Conservation (phyloP, 1,284 basidiomycete genomes). For the Tilletiaria anomala region DNA sequence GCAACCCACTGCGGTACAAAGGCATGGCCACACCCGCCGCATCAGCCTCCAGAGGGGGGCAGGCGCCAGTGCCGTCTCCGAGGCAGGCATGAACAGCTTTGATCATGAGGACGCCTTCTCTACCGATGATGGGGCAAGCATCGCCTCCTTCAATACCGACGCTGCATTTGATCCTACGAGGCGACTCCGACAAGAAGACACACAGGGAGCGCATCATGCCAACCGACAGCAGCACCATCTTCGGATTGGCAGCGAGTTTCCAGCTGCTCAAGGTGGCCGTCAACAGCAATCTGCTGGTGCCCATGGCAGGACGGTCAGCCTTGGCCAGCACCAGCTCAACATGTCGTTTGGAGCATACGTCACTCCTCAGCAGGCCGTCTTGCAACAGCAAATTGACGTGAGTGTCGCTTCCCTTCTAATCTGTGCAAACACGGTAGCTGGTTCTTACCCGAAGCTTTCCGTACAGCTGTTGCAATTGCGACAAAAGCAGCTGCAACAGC, state of each 20-base stretch:
- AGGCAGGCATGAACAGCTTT: conserved; percentile 10
- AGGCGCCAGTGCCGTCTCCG: conserved; percentile 25
- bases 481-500: not conserved
- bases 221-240: conserved; percentile 11
- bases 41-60: conserved; percentile 9
- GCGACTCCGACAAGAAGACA: not conserved
- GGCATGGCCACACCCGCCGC: conserved; percentile 7
- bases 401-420: not conserved
- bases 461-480: not conserved
- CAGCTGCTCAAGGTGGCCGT: conserved; percentile 43
- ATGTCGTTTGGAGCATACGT: not conserved
- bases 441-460: not conserved
- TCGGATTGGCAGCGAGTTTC: conserved; percentile 22
- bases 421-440: not conserved
- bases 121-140: conserved; percentile 21
- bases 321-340: conserved; percentile 2
- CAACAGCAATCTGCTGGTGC: conserved; percentile 3
- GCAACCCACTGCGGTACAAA: not conserved
- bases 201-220: not conserved
- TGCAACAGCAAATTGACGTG: conserved; percentile 43
- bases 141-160: conserved; percentile 16
- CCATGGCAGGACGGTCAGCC: too few species aligned
- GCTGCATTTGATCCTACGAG: conserved; percentile 25
- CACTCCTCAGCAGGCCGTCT: conserved; percentile 38
- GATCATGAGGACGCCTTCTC: conserved; percentile 11